Percentiles rank a stretch among this genome's conserved stretches.
Evolutionary conservation across 129 eudicot genomes (phyloP).

Genomic region (Centrapalus pauciflorus): DNA sequence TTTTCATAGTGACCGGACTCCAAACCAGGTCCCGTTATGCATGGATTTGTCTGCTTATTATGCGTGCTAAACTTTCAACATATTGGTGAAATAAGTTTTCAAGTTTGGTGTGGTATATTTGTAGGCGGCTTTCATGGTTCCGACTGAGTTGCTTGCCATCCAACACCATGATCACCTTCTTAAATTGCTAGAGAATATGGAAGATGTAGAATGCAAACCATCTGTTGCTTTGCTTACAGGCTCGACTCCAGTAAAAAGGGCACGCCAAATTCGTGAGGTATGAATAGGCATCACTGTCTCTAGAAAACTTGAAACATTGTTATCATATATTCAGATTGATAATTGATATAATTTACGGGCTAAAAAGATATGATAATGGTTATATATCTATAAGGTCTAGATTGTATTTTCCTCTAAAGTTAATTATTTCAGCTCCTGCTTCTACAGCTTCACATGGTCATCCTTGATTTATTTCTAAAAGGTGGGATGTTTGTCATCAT

Average conservation of each 20-base stretch:
- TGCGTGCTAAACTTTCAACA: neutral
- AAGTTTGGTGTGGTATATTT: neutral
- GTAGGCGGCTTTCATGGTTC: conserved; percentile 99
- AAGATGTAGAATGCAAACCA: conserved; percentile 50
- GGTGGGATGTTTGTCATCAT: neutral
- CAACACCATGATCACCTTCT: conserved; percentile 83
- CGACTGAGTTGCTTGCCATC: conserved; percentile 91
- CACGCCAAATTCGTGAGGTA: conserved; percentile 71
- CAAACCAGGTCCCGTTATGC: neutral
- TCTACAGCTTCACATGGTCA: too few relatives aligned
- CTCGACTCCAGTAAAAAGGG: conserved; percentile 74
- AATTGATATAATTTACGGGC: neutral
- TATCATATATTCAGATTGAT: neutral
- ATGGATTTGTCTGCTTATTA: neutral
- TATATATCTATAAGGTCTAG: neutral
- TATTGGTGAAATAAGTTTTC: neutral
- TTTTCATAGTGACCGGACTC: neutral
- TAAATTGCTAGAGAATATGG: conserved; percentile 61
- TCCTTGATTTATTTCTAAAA: neutral
- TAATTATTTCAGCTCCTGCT: neutral
- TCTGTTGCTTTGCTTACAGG: conserved; percentile 86
- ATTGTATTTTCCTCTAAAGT: neutral
- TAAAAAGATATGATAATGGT: neutral
- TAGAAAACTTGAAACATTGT: neutral
- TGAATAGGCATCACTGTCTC: neutral